Evolutionary conservation across 306 rosid genomes (phyloP), one percentile per base, ranked within the genome.

Genomic region (Prunus fruticosa): DNA sequence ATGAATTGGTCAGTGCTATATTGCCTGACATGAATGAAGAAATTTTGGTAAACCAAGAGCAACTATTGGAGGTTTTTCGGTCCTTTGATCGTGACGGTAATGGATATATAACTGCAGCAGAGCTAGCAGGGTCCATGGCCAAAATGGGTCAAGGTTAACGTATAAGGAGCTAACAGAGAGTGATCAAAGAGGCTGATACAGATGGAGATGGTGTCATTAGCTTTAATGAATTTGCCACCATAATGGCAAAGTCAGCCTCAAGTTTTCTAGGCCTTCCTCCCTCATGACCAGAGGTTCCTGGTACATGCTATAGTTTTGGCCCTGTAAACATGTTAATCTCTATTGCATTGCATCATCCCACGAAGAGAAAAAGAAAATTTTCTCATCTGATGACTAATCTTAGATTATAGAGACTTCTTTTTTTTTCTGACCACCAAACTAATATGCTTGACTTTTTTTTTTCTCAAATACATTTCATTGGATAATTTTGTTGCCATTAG

Each of bases 191-290:
- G 72, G 98, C 97, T 23, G 96, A 93, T 65, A 58, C 71, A 0
- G 86, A 93, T 56, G 98, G 97, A 11, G 97, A 93, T 67, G 97
- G 98, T 22, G 93, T 87, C 0, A 93, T 89, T 74, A 93, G 96
- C 52, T 93, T 93, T 79, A 63, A 67, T 57, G 97, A 93, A 81
- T 91, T 93, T 78, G 82, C 92, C 14, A 43, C 81, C 27, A 88
- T 88, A 6, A 91, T 91, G 97, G 93, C 91, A 4, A 84, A 81
- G 27, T 88, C 97, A 11, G 94, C 91, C 32, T 85, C 93, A 53
- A 85, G 85, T 71, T 82, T 84, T 69, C 80, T 93, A 53, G 95
- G 93, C 71, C 84, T 86, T 64, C 70, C 74, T 14, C 71, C 82
- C 5, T 66, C 81, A 18, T 84, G 64, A 76, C 62, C 38, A 18